Percentiles rank a stretch among this genome's conserved stretches.
phyloP scores from a whole-genome alignment of 768 basidiomycete genomes.

The Mycena capillaripes region DNA sequence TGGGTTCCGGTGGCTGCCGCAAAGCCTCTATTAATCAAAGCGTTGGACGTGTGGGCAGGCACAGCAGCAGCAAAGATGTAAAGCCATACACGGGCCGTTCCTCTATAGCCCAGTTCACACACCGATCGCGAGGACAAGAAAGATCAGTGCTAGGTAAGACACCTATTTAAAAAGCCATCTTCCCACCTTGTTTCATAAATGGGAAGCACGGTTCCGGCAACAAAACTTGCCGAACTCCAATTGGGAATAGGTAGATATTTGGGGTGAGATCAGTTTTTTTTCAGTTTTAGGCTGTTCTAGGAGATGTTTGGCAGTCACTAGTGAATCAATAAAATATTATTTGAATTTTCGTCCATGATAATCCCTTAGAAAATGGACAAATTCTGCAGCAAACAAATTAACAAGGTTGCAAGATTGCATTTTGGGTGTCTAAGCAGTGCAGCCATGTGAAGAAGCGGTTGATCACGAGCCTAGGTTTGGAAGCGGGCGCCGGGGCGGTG shows the following conservation, averaged over 20 bases:
- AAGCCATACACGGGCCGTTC: not conserved
- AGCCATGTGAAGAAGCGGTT: constrained; percentile 4
- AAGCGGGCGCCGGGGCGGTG: not conserved
- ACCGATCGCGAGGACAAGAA: constrained; percentile 10
- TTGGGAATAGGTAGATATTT: not conserved
- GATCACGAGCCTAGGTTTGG: constrained; percentile 3
- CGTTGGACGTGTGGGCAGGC: not conserved
- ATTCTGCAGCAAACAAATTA: not conserved
- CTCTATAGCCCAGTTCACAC: not conserved
- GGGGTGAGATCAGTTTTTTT: not conserved
- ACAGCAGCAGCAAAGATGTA: not conserved
- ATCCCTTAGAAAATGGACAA: constrained; percentile 2
- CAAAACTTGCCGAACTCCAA: constrained; percentile 1
- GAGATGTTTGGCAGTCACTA: constrained; percentile 1
- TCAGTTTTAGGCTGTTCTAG: constrained; percentile 2
- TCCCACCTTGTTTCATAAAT: not conserved
- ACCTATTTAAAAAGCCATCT: constrained; percentile 3
- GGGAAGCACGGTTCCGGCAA: constrained; percentile 1
- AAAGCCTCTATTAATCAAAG: not conserved
- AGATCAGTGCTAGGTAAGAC: constrained; percentile 7
- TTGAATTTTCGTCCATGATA: not conserved
- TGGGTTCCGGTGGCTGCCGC: no score
- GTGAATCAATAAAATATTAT: constrained; percentile 2
- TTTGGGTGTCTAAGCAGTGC: not conserved
- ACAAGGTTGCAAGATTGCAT: not conserved